Conservation (phyloP, 2,329 filamentous ascomycete genomes). For the Nigrospora osmanthi region DNA sequence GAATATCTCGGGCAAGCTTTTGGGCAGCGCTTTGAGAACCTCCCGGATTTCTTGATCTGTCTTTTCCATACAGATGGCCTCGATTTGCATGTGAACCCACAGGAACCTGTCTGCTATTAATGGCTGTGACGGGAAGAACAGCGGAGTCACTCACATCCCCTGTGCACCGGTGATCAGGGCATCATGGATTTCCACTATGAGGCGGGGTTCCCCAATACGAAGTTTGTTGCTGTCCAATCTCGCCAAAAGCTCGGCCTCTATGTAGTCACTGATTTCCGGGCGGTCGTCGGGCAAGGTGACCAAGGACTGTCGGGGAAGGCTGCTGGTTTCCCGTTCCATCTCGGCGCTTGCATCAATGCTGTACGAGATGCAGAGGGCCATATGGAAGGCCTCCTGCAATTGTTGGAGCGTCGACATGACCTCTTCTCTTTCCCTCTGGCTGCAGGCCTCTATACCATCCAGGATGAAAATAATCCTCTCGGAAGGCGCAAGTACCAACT, state of each 20-base stretch:
- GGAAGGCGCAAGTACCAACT: neutral
- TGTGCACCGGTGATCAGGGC: too few relatives aligned
- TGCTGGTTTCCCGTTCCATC: constrained; percentile 11
- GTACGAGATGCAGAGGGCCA: constrained; percentile 12
- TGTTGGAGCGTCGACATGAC: neutral
- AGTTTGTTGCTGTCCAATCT: too few relatives aligned
- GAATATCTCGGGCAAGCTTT: constrained; percentile 20
- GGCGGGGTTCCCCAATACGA: too few relatives aligned
- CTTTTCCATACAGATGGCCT: constrained; percentile 17
- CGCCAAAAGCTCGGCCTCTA: too few relatives aligned
- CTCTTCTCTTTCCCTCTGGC: neutral
- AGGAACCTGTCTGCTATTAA: too few relatives aligned
- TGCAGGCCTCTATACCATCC: neutral
- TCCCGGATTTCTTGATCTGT: constrained; percentile 22
- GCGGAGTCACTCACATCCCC: too few relatives aligned
- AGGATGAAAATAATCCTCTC: neutral
- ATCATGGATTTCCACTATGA: too few relatives aligned
- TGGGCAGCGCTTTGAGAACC: constrained; percentile 20
- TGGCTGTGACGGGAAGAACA: too few relatives aligned
- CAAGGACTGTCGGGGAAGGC: too few relatives aligned
- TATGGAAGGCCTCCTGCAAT: neutral
- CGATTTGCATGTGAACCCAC: constrained; percentile 23
- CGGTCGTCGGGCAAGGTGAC: too few relatives aligned
- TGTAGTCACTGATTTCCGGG: too few relatives aligned
- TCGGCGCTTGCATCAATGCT: neutral